Percentiles rank a stretch among this genome's conserved stretches.
Evolutionary conservation across 169 alveolate genomes (phyloP).

Genomic region (Cystoisospora suis): DNA sequence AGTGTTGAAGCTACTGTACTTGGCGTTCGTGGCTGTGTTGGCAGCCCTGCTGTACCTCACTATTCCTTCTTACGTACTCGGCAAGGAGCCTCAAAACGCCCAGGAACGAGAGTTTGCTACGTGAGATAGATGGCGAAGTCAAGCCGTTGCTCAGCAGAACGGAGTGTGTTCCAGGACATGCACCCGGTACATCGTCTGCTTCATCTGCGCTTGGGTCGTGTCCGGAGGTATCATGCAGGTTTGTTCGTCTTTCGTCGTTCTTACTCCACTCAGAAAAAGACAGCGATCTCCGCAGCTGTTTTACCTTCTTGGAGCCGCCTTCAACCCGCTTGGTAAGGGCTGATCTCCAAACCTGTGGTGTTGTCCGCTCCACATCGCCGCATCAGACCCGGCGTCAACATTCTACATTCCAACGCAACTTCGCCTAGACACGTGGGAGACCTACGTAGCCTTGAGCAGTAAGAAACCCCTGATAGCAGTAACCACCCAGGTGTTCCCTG

Average conservation of each 20-base stretch:
- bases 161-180: constrained; percentile 27
- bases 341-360: neutral
- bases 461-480: neutral
- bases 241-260: neutral
- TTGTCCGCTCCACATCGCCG: too few species aligned
- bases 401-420: constrained; percentile 56
- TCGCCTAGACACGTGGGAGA: constrained; percentile 39
- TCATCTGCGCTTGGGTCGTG: constrained; percentile 51
- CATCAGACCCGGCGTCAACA: constrained; percentile 49
- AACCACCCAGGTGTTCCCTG: neutral
- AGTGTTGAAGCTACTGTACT: constrained; percentile 30
- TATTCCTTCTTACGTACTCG: constrained; percentile 35
- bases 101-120: constrained; percentile 37
- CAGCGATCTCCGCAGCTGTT: neutral
- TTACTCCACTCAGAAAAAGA: neutral
- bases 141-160: neutral
- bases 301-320: constrained; percentile 49
- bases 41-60: constrained; percentile 12
- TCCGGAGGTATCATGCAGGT: constrained; percentile 52
- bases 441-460: constrained; percentile 35
- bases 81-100: constrained; percentile 32
- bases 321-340: constrained; percentile 51
- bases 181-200: constrained; percentile 21
- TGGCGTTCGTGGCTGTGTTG: neutral
- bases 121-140: neutral